phyloP scores from a whole-genome alignment of 352 stramenopile genomes.

The Thalassiosira exigua region DNA sequence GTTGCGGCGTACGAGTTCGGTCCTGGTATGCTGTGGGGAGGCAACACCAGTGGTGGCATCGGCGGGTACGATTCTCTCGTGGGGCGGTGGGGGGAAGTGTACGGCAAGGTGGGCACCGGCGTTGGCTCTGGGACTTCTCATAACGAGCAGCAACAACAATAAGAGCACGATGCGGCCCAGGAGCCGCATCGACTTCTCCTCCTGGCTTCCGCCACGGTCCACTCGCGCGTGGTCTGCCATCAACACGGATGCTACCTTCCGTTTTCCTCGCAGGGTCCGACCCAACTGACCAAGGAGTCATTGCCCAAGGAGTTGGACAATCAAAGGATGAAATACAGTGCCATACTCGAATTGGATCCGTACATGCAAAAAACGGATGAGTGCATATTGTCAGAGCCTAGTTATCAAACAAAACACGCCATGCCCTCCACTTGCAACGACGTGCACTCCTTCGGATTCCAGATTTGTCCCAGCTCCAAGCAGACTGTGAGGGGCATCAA shows the following conservation, averaged over 20 bases:
- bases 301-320: too few relatives aligned
- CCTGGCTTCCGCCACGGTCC: not conserved
- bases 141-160: not conserved
- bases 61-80: not conserved
- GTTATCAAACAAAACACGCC: conserved; percentile 10
- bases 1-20: too few relatives aligned
- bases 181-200: not conserved
- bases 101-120: not conserved
- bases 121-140: not conserved
- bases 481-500: not conserved
- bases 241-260: not conserved
- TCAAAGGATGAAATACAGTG: not conserved
- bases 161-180: not conserved
- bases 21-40: too few relatives aligned
- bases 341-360: not conserved
- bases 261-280: not conserved
- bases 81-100: not conserved
- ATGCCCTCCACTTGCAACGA: conserved; percentile 42
- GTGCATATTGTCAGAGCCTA: conserved; percentile 24
- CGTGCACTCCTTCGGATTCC: conserved; percentile 39
- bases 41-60: too few relatives aligned
- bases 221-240: not conserved
- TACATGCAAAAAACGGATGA: not conserved
- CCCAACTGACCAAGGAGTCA: too few relatives aligned
- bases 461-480: not conserved